These are phyloP conservation scores for Yamadazyma taylorii DNA, from an alignment of 1,139 yeast genomes.

Conservation along the genomic window DNA sequence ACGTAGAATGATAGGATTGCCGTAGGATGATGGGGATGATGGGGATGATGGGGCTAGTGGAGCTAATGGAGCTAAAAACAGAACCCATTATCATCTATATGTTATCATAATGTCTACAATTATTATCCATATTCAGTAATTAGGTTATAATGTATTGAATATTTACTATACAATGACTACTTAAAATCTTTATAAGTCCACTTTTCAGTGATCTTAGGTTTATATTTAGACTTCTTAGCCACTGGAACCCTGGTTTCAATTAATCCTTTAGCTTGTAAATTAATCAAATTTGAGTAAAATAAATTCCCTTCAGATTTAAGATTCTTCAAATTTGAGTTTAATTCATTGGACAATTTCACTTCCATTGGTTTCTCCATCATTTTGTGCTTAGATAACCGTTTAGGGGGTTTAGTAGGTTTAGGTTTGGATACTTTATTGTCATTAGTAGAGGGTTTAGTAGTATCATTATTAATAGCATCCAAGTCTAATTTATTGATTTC, in stretches of 20 bases:
- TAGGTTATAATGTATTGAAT: not conserved
- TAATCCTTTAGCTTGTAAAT: conserved; percentile 79
- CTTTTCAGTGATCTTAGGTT: conserved; percentile 79
- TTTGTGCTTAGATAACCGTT: conserved; percentile 53
- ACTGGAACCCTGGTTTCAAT: conserved; percentile 81
- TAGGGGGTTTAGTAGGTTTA: conserved; percentile 25
- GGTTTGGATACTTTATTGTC: conserved; percentile 22
- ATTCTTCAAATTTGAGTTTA: conserved; percentile 79
- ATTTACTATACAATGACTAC: conserved; percentile 24
- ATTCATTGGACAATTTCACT: conserved; percentile 85
- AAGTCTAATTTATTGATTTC: conserved; percentile 61
- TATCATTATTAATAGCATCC: conserved; percentile 27
- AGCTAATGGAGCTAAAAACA: too few species aligned
- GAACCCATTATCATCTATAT: too few species aligned
- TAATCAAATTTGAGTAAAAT: conserved; percentile 77
- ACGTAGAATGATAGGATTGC: conserved; percentile 6
- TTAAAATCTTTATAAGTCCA: conserved; percentile 92
- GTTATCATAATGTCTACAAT: too few species aligned
- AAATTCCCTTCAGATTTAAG: conserved; percentile 90
- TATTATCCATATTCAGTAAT: too few species aligned
- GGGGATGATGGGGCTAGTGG: too few species aligned
- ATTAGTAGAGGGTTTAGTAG: conserved; percentile 11
- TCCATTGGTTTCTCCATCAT: conserved; percentile 69
- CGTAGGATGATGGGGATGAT: not conserved
- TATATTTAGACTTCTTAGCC: conserved; percentile 63